Conservation (phyloP, 371 early-diverging fungal genomes). For the Mucor racemosus region DNA sequence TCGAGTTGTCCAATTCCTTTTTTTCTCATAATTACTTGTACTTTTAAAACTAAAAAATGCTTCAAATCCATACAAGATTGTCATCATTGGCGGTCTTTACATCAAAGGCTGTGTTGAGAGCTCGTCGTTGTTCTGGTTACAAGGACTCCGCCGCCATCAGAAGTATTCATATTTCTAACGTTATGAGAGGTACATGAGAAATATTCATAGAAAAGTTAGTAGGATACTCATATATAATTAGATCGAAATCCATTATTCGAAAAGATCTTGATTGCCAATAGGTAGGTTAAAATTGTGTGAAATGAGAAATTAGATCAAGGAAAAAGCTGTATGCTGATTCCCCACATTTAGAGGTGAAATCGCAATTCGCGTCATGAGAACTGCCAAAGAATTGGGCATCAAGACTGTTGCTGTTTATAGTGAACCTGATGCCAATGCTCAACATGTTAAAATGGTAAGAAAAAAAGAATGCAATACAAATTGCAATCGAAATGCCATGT, state of each 20-base stretch:
- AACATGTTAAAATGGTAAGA: slow-evolving; percentile 78
- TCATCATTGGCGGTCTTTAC: slow-evolving; percentile 6
- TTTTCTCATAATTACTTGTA: not conserved
- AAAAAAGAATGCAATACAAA: not conserved
- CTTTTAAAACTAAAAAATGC: not conserved
- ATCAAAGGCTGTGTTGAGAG: not conserved
- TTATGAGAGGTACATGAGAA: not conserved
- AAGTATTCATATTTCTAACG: slow-evolving; percentile 11
- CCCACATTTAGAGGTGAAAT: slow-evolving; percentile 74
- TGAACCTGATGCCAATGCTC: slow-evolving; percentile 81
- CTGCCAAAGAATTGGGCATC: slow-evolving; percentile 66
- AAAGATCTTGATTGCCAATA: slow-evolving; percentile 88
- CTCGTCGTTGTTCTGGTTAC: slow-evolving; percentile 2
- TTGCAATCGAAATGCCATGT: not conserved
- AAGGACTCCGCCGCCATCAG: slow-evolving; percentile 19
- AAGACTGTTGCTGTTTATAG: slow-evolving; percentile 60
- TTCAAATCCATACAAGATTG: slow-evolving; percentile 16
- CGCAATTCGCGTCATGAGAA: slow-evolving; percentile 87
- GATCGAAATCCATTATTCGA: slow-evolving; percentile 78
- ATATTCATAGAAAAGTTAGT: not conserved
- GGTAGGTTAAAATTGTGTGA: slow-evolving; percentile 40
- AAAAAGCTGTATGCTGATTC: not conserved
- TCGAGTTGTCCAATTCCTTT: not conserved
- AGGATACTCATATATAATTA: slow-evolving; percentile 14
- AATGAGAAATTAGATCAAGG: not conserved